Evolutionary conservation across 768 basidiomycete genomes (phyloP), one percentile per base, ranked within the genome.

Genomic region (Phylloporus sp.): DNA sequence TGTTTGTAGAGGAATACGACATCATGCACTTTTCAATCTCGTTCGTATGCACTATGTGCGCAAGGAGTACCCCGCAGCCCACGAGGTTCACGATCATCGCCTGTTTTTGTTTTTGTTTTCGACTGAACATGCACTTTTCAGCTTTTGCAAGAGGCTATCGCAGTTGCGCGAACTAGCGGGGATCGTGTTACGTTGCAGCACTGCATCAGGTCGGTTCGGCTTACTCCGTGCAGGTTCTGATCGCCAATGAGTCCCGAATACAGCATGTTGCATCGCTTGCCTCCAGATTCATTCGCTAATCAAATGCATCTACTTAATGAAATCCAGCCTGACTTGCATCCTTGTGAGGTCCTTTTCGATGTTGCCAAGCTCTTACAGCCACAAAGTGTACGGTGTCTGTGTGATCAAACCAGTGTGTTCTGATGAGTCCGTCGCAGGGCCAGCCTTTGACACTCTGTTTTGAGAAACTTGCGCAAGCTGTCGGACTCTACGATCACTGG

Each of bases 21-120:
- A 90, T 50, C 84, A 87, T 60, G 86, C 87, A 2, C 63, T 92
- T 46, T 71, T 92, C 32, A 85, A 86, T 53, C 67, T 92, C 14
- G 83, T 86, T 21, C 77, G 84, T 26, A 79, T 88, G 75, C 86
- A 92, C 58, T 90, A 85, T 60, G 67, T 80, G 31, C 77, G 80
- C 17, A 74, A 77, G 34, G 88, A 92, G 63, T 76, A 72, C 57
- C 71, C 72, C 13, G 85, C 86, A 29, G 84, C 84, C 22, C 75
- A 79, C 44, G 79, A 86, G 71, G 88, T 84, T 48, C 20, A 63
- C 45, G 20, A 26, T 10, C 22, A 3, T 52, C 28, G 27, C 32
- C 48, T 9, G 5, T 15, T n/a, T 26, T 29, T 10, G 27, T 32
- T 48, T 9, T 5, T 15, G 15, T 26, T 29, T 10, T 21, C 31